A percentile compares a stretch with the other conserved stretches of the same genome.
These are phyloP conservation scores for Xerocomellus amylosporus DNA, from an alignment of 768 basidiomycete species.

Conservation along the genomic window DNA sequence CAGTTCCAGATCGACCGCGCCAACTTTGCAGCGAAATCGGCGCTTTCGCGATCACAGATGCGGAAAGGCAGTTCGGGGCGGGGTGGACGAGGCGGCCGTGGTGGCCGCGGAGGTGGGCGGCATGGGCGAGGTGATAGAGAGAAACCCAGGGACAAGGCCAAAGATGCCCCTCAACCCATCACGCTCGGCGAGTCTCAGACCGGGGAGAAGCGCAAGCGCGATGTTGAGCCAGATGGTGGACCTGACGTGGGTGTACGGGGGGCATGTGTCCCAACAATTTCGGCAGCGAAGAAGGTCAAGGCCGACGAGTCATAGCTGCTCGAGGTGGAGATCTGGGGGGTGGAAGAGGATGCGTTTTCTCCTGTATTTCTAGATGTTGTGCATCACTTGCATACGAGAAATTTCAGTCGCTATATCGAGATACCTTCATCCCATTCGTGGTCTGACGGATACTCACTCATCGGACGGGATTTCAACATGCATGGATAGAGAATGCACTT, in stretches of 20 bases:
- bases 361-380: conserved; percentile 15
- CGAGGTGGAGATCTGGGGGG: background rate
- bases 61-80: conserved; percentile 37
- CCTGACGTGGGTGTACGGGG: conserved; percentile 67
- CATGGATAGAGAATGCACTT: too few relatives aligned
- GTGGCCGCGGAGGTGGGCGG: conserved; percentile 17
- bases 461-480: too few relatives aligned
- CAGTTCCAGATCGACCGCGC: conserved; percentile 74
- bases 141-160: conserved; percentile 14
- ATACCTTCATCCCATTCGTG: too few relatives aligned
- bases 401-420: background rate
- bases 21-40: conserved; percentile 58
- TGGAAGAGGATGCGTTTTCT: background rate
- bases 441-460: too few relatives aligned
- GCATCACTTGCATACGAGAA: background rate
- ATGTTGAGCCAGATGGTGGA: conserved; percentile 75
- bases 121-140: conserved; percentile 27
- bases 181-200: conserved; percentile 41
- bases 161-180: conserved; percentile 18
- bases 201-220: conserved; percentile 77
- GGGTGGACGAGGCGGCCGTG: conserved; percentile 46
- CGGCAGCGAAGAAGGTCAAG: conserved; percentile 41
- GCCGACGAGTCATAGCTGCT: conserved; percentile 32
- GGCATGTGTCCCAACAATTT: conserved; percentile 49
- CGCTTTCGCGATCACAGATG: conserved; percentile 38